These are phyloP conservation scores for Candida fluviatilis DNA, from an alignment of 805 yeast species.

Conservation along the genomic window DNA sequence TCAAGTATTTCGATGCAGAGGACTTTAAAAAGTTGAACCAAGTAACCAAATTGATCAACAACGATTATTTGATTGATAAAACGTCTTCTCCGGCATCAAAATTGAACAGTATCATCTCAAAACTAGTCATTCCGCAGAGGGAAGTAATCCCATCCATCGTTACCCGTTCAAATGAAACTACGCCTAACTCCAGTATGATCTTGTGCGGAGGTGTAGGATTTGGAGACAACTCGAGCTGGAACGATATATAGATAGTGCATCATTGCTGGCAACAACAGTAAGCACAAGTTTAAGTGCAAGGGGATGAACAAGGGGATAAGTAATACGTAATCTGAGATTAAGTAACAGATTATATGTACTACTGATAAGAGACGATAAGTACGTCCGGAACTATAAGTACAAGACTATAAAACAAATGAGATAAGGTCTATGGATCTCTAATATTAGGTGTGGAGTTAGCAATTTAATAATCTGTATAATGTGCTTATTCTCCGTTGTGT, in stretches of 20 bases:
- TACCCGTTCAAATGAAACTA: constrained; percentile 8
- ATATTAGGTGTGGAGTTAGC: too few relatives aligned
- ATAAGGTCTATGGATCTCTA: too few relatives aligned
- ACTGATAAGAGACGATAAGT: too few relatives aligned
- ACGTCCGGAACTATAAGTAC: too few relatives aligned
- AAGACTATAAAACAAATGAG: too few relatives aligned
- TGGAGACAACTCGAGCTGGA: constrained; percentile 11
- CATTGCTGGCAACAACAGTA: too few relatives aligned
- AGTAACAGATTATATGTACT: too few relatives aligned
- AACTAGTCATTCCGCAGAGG: background rate
- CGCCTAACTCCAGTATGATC: constrained; percentile 17
- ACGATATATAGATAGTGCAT: constrained; percentile 13
- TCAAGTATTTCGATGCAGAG: constrained; percentile 17
- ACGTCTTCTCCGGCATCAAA: constrained; percentile 4
- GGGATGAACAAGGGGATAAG: too few relatives aligned
- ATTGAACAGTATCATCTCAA: background rate
- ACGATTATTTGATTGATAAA: constrained; percentile 9
- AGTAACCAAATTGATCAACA: constrained; percentile 5
- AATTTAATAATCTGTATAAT: too few relatives aligned
- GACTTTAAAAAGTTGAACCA: constrained; percentile 22
- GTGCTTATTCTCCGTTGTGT: too few relatives aligned
- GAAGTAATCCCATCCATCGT: background rate
- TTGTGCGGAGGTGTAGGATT: constrained; percentile 15
- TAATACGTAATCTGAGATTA: too few relatives aligned
- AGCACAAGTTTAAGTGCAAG: too few relatives aligned